Evolutionary conservation across 192 early-diverging fungal species (phyloP), one percentile per base, ranked within the genome.

Genomic region (Backusella macrospora): DNA sequence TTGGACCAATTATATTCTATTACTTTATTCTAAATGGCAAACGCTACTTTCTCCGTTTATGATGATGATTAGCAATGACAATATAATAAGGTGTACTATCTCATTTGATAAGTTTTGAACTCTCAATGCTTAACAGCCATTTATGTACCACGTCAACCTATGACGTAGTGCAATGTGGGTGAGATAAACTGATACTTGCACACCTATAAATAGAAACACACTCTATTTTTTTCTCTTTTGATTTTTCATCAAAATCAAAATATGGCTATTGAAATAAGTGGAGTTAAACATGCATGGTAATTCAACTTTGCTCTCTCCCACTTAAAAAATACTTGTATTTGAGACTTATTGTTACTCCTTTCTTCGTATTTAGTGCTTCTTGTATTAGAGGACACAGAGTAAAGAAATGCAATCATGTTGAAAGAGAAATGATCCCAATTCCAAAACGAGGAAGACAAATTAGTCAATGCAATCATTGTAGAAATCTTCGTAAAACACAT

Each of bases 381-480:
- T 88, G 86, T 62, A 88, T 88, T 59, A 86, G 84, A 66, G 87
- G 87, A 16, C 87, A 89, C 74, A 83, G 87, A 29, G 82, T 83
- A 3, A 83, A 86, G 18, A 78, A 79, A 18, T 89, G 87, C 42
- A 80, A 84, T 42, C 87, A 89, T 68, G 65, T 52, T 7, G 83
- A 89, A 65, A 86, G 92, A n/a, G 75, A 81, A 63, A 81, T 94
- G 46, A 82, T 85, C 44, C 80, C 82, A 48, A 84, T 94, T 45
- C 75, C 86, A 65, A 87, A 86, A 75, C 91, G 91, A 78, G 92
- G 92, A 34, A 86, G 92, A 26, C 91, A 91, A 8, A 81, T 89
- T 37, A 89, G 86, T 39, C 92, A 94, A 75, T 94, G 92, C 76
- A 68, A 74, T 45, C 89, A 87, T 79, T 94, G 92, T 75, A 90